Evolutionary conservation across 345 rosid genomes (phyloP).

Genomic region (Raphanus raphanistrum): DNA sequence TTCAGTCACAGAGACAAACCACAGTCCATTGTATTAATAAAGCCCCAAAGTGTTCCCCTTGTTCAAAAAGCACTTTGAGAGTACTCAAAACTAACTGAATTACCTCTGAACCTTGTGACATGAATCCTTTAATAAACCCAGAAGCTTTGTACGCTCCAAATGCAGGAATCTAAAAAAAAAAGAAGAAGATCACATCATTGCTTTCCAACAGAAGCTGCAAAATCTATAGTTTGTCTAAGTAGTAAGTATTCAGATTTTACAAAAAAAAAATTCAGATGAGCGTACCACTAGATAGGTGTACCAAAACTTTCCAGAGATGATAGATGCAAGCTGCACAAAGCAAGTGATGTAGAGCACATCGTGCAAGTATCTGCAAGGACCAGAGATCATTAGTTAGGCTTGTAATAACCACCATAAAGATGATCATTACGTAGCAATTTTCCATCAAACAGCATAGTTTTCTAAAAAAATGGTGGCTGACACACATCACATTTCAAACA

Average conservation of each 20-base stretch:
- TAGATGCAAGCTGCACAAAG: conserved; percentile 79
- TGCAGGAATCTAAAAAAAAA: conserved; percentile 60
- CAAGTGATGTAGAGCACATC: conserved; percentile 82
- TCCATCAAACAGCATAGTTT: neutral
- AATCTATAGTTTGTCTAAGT: neutral
- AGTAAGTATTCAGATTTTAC: neutral
- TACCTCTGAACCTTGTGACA: conserved; percentile 74
- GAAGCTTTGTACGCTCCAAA: conserved; percentile 72
- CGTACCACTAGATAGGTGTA: conserved; percentile 74
- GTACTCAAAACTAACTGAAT: neutral
- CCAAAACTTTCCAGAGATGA: conserved; percentile 87
- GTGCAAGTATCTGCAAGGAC: conserved; percentile 63
- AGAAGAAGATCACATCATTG: neutral
- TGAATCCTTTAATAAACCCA: conserved; percentile 59
- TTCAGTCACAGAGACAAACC: conserved; percentile 16
- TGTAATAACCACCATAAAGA: neutral
- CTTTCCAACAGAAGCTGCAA: neutral
- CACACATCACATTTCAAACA: neutral
- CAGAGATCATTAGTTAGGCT: neutral
- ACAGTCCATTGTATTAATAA: neutral
- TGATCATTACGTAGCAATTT: neutral
- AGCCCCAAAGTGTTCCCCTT: neutral
- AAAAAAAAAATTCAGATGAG: neutral
- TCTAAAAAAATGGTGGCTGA: neutral
- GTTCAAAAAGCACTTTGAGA: conserved; percentile 1